These are phyloP conservation scores for Abrus precatorius DNA, from an alignment of 306 rosid species.

Conservation along the genomic window DNA sequence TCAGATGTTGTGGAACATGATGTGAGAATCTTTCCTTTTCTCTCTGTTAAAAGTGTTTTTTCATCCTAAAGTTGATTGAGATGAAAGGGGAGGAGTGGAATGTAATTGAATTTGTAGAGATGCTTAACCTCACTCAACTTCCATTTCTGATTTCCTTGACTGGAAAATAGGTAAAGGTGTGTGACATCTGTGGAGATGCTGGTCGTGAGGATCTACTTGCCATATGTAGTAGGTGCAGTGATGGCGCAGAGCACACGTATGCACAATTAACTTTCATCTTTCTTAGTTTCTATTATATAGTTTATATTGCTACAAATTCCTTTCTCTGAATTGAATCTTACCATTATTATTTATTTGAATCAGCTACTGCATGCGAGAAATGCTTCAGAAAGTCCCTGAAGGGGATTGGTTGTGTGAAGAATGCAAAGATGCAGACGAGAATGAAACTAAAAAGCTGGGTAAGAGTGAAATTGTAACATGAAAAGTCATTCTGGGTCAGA, in stretches of 20 bases:
- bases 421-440: constrained; percentile 73
- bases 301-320: too few relatives aligned
- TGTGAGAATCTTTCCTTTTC: constrained; percentile 60
- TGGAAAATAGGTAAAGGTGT: constrained; percentile 80
- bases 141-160: constrained; percentile 7
- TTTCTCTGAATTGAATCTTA: constrained; percentile 37
- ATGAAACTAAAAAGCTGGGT: constrained; percentile 71
- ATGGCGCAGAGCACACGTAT: constrained; percentile 99
- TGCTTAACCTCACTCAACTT: too few relatives aligned
- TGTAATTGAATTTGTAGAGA: background rate
- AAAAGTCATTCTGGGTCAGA: background rate
- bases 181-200: constrained; percentile 98
- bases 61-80: constrained; percentile 10
- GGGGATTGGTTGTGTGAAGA: constrained; percentile 94
- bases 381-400: constrained; percentile 79
- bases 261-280: constrained; percentile 45
- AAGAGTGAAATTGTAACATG: constrained; percentile 32
- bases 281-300: constrained; percentile 2
- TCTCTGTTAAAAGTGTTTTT: too few relatives aligned
- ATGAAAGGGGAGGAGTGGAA: constrained; percentile 21
- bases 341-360: constrained; percentile 46
- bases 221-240: constrained; percentile 88
- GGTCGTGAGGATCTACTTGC: constrained; percentile 92
- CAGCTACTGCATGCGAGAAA: constrained; percentile 95
- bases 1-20: constrained; percentile 81